Evolutionary conservation across 2,329 filamentous ascomycete genomes (phyloP), one percentile per base, ranked within the genome.

Genomic region (Diaporthe citrichinensis): DNA sequence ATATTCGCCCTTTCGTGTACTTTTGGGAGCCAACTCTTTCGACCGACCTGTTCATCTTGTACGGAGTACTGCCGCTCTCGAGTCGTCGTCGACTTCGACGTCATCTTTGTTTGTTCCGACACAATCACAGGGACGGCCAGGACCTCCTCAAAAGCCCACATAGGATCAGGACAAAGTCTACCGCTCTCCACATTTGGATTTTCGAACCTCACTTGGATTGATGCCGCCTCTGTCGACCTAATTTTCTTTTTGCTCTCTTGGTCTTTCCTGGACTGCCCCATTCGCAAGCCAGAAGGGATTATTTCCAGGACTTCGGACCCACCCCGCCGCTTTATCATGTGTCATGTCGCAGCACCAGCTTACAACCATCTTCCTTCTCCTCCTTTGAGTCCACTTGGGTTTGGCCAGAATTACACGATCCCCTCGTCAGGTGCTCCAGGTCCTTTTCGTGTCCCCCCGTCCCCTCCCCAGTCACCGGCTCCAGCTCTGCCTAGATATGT

Each of bases 21-120:
- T 46, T 73, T 65, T 17, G 34, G 62, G 36, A 65, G 65, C 10
- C 39, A 73, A 17, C 65, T 44, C 44, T 69, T 75, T 36, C 67
- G 58, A 73, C 72, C 62, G 58, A 73, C 72, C 62, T 75, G 77
- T 77, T 74, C 77, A 76, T 77, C 76, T 77, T 75, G 78, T 46
- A 55, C 58, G 25, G 71, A 65, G 25, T 57, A 39, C 49, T 36
- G 69, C 57, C 31, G 41, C n/a, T 86, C 86, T 55, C 25, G 49
- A 55, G 86, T 88, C n/a, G 84, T 86, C 85, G 85, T 88, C 88
- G 82, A 87, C 31, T 83, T 88, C 87, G 88, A 87, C 83, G 83
- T 84, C 87, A 83, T 80, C 59, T 83, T 81, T 78, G 78, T 79
- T 76, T 78, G 77, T 72, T 79, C 78, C 67, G n/a, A 34, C 34